Evolutionary conservation across 352 stramenopile genomes (phyloP).

Genomic region (Chrysophaeum taylorii): DNA sequence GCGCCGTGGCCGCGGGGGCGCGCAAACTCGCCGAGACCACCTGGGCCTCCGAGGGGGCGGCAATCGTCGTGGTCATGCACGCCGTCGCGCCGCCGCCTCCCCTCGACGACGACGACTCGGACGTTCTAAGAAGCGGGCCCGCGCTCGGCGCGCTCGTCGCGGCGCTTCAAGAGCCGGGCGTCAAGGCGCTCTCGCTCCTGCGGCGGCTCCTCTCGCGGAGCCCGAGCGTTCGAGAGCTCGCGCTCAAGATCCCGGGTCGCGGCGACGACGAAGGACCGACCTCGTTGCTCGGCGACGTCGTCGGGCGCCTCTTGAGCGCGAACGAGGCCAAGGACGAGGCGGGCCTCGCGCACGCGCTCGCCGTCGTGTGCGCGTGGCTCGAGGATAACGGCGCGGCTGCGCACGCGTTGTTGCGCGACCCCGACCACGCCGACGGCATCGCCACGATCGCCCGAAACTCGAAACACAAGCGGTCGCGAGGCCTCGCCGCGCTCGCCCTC

Average conservation of each 20-base stretch:
- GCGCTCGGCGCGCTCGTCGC: not conserved
- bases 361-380: constrained; percentile 2
- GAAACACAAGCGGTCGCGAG: not conserved
- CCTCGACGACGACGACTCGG: not conserved
- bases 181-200: not conserved
- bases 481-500: not conserved
- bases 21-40: not conserved
- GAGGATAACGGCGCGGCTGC: not conserved
- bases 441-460: not conserved
- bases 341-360: not conserved
- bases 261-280: not conserved
- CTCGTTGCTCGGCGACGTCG: not conserved
- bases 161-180: not conserved
- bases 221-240: not conserved
- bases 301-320: not conserved
- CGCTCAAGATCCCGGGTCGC: not conserved
- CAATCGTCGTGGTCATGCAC: not conserved
- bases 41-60: not conserved
- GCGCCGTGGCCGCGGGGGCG: not conserved
- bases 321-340: not conserved
- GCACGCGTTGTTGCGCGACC: not conserved
- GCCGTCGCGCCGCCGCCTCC: constrained; percentile 8
- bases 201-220: not conserved
- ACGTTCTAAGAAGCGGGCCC: not conserved
- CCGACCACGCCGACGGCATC: not conserved